phyloP scores from a whole-genome alignment of 148 eudicot genomes.

The Polygonum aviculare region DNA sequence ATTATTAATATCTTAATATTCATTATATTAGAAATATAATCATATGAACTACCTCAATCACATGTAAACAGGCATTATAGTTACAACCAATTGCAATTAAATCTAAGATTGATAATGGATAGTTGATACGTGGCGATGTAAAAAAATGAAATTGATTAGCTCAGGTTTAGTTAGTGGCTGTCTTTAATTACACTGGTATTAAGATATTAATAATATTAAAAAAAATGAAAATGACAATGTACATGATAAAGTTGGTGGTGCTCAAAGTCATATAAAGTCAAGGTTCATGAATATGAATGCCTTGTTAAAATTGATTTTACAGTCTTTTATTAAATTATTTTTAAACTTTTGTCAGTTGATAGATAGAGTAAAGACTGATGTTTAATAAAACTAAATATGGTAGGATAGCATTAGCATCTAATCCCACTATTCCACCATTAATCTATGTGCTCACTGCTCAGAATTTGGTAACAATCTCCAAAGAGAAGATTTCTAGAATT shows the following conservation, averaged over 20 bases:
- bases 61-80: background rate
- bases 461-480: background rate
- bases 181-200: background rate
- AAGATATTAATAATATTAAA: background rate
- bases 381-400: background rate
- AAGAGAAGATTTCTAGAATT: background rate
- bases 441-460: background rate
- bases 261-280: background rate
- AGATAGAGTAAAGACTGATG: background rate
- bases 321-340: background rate
- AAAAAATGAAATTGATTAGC: background rate
- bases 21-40: background rate
- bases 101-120: background rate
- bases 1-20: background rate
- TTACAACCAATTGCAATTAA: background rate
- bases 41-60: background rate
- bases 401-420: background rate
- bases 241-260: background rate
- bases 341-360: background rate
- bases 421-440: background rate
- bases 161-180: conserved; percentile 2
- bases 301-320: background rate
- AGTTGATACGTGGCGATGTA: background rate
- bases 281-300: background rate
- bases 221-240: background rate